phyloP scores from a whole-genome alignment of 1,139 yeast genomes.

The Geotrichum citri-aurantii region DNA sequence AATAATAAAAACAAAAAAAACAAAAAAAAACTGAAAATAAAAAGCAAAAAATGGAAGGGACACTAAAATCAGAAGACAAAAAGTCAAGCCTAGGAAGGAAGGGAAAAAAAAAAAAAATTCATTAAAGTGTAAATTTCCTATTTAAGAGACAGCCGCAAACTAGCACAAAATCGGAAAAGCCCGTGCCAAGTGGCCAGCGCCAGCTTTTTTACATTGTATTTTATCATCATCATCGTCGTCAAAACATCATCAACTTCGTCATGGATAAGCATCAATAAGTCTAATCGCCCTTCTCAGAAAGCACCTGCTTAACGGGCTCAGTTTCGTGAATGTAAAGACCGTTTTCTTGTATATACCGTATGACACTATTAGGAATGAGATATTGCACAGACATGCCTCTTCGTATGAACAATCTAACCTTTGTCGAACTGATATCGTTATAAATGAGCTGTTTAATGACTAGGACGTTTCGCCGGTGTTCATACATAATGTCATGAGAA shows the following conservation, averaged over 20 bases:
- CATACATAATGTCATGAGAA: conserved; percentile 95
- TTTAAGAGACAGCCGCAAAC: background rate
- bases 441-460: conserved; percentile 94
- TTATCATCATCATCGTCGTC: background rate
- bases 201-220: background rate
- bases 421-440: conserved; percentile 92
- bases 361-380: conserved; percentile 87
- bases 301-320: conserved; percentile 90
- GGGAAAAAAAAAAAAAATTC: background rate
- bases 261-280: background rate
- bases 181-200: background rate
- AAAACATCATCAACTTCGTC: background rate
- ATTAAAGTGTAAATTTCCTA: background rate
- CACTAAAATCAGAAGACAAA: background rate
- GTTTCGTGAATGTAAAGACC: conserved; percentile 75
- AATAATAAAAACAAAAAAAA: too few relatives aligned
- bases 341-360: conserved; percentile 90
- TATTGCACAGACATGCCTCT: conserved; percentile 97
- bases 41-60: background rate
- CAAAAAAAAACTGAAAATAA: background rate
- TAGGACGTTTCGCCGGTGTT: conserved; percentile 85
- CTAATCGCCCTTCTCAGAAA: conserved; percentile 39
- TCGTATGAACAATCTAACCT: conserved; percentile 83
- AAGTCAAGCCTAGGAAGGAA: background rate
- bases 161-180: background rate